Conservation (phyloP, 768 basidiomycete species). For the Leccinum olivaceopallidum region DNA sequence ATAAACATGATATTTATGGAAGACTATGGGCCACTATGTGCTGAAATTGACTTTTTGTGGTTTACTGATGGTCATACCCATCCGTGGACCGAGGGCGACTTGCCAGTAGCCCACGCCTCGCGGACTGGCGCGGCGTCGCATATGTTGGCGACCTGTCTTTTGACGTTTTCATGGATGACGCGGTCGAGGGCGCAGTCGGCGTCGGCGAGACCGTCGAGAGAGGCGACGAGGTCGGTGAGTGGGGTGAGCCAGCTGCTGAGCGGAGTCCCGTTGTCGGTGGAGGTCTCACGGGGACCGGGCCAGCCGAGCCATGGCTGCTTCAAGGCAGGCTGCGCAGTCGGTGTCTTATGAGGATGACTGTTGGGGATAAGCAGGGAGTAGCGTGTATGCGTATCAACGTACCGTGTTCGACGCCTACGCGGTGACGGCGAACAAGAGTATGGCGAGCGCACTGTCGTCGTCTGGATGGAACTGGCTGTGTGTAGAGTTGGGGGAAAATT, state of each 20-base stretch:
- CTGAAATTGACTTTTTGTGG: too few species aligned
- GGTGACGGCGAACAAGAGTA: slow-evolving; percentile 72
- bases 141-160: too few species aligned
- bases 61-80: slow-evolving; percentile 43
- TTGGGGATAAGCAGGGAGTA: not conserved
- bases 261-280: slow-evolving; percentile 31
- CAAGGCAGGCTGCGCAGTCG: slow-evolving; percentile 74
- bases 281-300: slow-evolving; percentile 9
- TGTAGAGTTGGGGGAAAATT: not conserved
- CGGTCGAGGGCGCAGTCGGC: too few species aligned
- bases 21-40: too few species aligned
- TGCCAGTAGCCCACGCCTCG: slow-evolving; percentile 42
- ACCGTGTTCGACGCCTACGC: slow-evolving; percentile 71
- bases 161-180: too few species aligned
- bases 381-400: slow-evolving; percentile 18
- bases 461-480: too few species aligned
- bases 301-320: slow-evolving; percentile 25
- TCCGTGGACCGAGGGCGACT: slow-evolving; percentile 62
- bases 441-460: slow-evolving; percentile 71
- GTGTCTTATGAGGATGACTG: slow-evolving; percentile 80
- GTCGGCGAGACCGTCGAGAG: too few species aligned
- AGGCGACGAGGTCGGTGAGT: too few species aligned
- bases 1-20: too few species aligned
- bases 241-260: slow-evolving; percentile 40
- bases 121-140: slow-evolving; percentile 42